A percentile compares a stretch with the other conserved stretches of the same genome.
phyloP scores from a whole-genome alignment of 2,329 filamentous ascomycete species.

The Colletotrichum godetiae region DNA sequence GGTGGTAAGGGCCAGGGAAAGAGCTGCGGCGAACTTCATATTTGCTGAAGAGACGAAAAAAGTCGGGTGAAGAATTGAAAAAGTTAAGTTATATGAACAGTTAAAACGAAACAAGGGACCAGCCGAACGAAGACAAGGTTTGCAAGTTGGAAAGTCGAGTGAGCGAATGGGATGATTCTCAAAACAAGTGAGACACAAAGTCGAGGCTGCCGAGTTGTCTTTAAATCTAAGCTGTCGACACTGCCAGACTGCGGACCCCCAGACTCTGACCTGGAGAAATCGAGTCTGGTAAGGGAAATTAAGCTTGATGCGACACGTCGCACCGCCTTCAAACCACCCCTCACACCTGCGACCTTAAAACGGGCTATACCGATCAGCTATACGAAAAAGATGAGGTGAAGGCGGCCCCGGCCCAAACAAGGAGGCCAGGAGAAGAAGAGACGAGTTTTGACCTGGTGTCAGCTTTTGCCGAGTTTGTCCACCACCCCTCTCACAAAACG shows the following conservation, averaged over 20 bases:
- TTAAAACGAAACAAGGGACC: conserved; percentile 14
- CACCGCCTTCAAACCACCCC: conserved; percentile 12
- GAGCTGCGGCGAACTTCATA: conserved; percentile 40
- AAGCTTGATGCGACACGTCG: conserved; percentile 28
- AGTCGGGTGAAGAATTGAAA: neutral
- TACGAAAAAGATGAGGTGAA: neutral
- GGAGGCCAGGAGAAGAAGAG: conserved; percentile 19
- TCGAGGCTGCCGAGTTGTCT: neutral
- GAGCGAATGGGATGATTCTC: conserved; percentile 12
- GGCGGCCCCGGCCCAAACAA: conserved; percentile 26
- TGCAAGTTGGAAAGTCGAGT: conserved; percentile 15
- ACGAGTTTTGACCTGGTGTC: conserved; percentile 18
- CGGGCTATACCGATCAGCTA: neutral
- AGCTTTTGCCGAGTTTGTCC: neutral
- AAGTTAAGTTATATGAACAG: neutral
- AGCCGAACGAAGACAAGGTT: conserved; percentile 23
- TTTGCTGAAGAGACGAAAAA: neutral
- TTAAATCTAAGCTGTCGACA: neutral
- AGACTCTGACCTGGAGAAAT: neutral
- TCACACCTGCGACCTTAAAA: conserved; percentile 23
- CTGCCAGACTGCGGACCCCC: neutral
- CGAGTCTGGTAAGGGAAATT: neutral
- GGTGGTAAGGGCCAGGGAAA: conserved; percentile 37
- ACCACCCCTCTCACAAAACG: neutral
- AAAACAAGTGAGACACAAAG: neutral